Evolutionary conservation across 208 protist species (phyloP), one percentile per base, ranked within the genome.

Genomic region (Trypanosoma congolense): DNA sequence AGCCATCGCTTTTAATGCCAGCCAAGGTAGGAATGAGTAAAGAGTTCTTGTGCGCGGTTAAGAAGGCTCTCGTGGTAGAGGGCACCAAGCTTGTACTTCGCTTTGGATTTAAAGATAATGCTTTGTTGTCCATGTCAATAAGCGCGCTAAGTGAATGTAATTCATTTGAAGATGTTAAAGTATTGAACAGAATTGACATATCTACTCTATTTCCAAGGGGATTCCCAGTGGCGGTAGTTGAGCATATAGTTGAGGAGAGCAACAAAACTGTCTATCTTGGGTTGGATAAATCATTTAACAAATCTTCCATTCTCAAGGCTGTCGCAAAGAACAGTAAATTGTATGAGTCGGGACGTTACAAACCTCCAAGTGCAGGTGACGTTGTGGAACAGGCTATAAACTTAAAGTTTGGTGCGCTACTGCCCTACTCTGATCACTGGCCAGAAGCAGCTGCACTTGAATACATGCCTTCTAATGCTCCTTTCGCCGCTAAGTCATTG

Each of bases 371-470:
- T 3, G 62, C 58, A 24, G 57, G 73, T 29, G 54, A 77, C 41
- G 74, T 91, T 10, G 80, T 64, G 4, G 70, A 71, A 18, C 66
- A 61, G 24, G 79, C 83, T 14, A 69, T 86, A 24, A 50, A 66
- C 4, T 65, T 63, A 18, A 87, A 80, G 62, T 18, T 91, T 2
- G 56, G 73, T 40, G 28, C 64, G 0, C 47, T 91, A 38, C 31
- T 49, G 16, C 83, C 79, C 36, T 75, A 75, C 25, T 54, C 56
- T 3, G 14, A 53, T 1, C 65, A 77, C 29, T 92, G 85, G 85
- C 67, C 70, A 25, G 65, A 72, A 31, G 85, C 85, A 9, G 75
- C 87, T 12, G 56, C 66, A 14, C 50, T 87, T 1, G 85, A 92
- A 51, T 87, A 77, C 24, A 69, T 46, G 5, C 71, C 77, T 9